These are phyloP conservation scores for Scheffersomyces parashehatae DNA, from an alignment of 1,139 yeast genomes.

Conservation along the genomic window DNA sequence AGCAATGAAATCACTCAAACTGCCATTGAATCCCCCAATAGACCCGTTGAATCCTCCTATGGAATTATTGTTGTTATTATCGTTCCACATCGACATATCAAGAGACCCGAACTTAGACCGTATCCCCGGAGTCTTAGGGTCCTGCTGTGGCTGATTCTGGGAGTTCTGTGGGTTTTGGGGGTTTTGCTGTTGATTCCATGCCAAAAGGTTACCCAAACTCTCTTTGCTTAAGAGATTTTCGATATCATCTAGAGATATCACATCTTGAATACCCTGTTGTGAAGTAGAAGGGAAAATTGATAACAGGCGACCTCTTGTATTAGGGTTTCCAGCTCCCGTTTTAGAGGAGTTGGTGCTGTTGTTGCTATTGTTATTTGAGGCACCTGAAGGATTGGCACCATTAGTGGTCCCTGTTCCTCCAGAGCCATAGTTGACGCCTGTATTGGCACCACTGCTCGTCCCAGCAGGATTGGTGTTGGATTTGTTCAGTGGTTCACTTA, in stretches of 20 bases:
- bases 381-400: neutral
- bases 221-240: constrained; percentile 48
- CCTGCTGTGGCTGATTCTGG: constrained; percentile 10
- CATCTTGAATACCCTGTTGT: constrained; percentile 17
- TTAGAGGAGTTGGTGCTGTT: neutral
- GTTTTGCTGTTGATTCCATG: constrained; percentile 22
- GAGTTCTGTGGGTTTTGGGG: constrained; percentile 4
- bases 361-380: neutral
- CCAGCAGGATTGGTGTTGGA: constrained; percentile 14
- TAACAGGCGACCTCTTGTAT: constrained; percentile 8
- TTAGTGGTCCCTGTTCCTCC: neutral
- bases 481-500: constrained; percentile 21
- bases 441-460: constrained; percentile 8
- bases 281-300: constrained; percentile 13
- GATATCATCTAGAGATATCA: constrained; percentile 39
- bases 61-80: constrained; percentile 6
- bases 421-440: neutral
- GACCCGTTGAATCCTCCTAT: constrained; percentile 24
- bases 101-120: constrained; percentile 28
- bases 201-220: constrained; percentile 34
- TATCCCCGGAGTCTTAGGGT: constrained; percentile 6
- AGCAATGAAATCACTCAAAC: constrained; percentile 38
- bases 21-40: constrained; percentile 33
- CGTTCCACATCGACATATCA: constrained; percentile 28
- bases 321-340: neutral